phyloP scores from a whole-genome alignment of 345 rosid genomes.

The Arabidopsis suecica region DNA sequence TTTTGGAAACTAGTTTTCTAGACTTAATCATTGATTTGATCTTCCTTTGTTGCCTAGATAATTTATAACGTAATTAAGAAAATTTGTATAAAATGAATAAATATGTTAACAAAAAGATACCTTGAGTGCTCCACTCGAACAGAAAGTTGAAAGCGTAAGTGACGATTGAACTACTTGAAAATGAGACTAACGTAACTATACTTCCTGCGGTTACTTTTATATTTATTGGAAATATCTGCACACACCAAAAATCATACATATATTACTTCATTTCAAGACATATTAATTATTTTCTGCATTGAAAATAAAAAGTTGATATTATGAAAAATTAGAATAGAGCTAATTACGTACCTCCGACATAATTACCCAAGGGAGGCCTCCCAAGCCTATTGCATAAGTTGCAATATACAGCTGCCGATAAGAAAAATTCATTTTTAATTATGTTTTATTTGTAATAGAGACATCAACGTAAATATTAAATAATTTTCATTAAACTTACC shows the following conservation, averaged over 20 bases:
- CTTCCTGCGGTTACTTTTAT: slow-evolving; percentile 59
- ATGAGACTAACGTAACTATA: slow-evolving; percentile 51
- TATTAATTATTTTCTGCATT: not conserved
- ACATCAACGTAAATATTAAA: not conserved
- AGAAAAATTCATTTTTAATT: not conserved
- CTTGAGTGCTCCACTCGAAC: slow-evolving; percentile 55
- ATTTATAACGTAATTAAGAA: not conserved
- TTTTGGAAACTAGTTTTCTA: not conserved
- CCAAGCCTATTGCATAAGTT: slow-evolving; percentile 49
- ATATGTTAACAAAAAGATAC: not conserved
- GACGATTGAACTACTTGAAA: slow-evolving; percentile 49
- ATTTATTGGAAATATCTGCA: slow-evolving; percentile 60
- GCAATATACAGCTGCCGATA: slow-evolving; percentile 36
- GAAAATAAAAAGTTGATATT: not conserved
- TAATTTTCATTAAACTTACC: slow-evolving; percentile 18
- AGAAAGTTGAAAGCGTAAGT: slow-evolving; percentile 55
- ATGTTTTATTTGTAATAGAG: not conserved
- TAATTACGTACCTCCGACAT: slow-evolving; percentile 52
- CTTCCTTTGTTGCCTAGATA: not conserved
- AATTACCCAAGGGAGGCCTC: slow-evolving; percentile 49
- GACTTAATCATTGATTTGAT: not conserved
- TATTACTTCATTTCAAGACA: not conserved
- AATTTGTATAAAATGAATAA: not conserved
- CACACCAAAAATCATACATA: slow-evolving; percentile 1
- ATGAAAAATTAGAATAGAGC: not conserved